Conservation (phyloP, 2,329 filamentous ascomycete genomes). For the Teratosphaeria viscida region DNA sequence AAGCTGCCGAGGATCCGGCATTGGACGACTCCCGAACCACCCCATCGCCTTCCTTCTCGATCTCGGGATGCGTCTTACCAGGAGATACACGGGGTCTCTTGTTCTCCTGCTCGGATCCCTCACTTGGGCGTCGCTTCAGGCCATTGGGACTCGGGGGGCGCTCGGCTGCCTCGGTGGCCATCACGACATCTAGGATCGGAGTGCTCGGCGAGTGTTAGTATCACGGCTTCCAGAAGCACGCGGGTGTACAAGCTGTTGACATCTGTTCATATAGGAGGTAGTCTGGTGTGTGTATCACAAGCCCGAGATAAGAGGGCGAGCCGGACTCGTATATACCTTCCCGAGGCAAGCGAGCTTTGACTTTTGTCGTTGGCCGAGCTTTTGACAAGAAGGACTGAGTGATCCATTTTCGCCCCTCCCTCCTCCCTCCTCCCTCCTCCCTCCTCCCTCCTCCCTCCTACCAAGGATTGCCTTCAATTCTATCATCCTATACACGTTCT, state of each 20-base stretch:
- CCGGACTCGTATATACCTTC: neutral
- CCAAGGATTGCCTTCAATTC: neutral
- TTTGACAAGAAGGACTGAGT: neutral
- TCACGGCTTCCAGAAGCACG: neutral
- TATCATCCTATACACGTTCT: constrained; percentile 10
- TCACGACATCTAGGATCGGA: neutral
- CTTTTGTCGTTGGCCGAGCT: neutral
- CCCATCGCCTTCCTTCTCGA: constrained; percentile 2
- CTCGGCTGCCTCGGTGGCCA: neutral
- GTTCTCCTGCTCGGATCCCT: constrained; percentile 13
- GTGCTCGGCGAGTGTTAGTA: neutral
- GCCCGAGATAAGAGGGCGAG: neutral
- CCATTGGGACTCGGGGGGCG: constrained; percentile 7
- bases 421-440: no score
- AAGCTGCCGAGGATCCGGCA: neutral
- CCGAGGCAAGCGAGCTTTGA: neutral
- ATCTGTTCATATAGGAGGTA: neutral
- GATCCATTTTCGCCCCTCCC: no score
- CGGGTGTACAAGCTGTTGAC: neutral
- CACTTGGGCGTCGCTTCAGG: constrained; percentile 19
- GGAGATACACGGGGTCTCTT: constrained; percentile 21
- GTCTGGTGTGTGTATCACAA: neutral
- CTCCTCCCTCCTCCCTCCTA: no score
- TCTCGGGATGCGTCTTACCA: constrained; percentile 19
- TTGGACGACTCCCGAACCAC: constrained; percentile 1